Percentiles rank a stretch among this genome's conserved stretches.
These are phyloP conservation scores for Solanum raphanifolium DNA, from an alignment of 257 asterid genomes.

Conservation along the genomic window DNA sequence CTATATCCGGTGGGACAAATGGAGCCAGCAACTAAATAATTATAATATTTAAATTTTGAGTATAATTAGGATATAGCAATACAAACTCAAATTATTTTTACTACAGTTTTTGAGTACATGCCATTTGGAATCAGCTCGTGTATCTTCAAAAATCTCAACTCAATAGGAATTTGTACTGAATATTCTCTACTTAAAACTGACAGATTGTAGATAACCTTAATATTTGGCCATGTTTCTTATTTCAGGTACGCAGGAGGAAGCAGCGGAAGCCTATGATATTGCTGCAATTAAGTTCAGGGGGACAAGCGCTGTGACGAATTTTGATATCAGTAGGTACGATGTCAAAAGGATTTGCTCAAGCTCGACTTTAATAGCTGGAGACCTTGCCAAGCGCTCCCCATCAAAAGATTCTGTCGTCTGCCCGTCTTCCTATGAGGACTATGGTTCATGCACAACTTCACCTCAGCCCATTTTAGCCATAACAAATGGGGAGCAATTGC, in stretches of 20 bases:
- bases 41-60: neutral
- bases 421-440: slow-evolving; percentile 22
- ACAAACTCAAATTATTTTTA: neutral
- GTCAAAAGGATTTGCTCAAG: slow-evolving; percentile 71
- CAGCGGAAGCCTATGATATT: slow-evolving; percentile 81
- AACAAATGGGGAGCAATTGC: slow-evolving; percentile 23
- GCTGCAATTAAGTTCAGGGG: slow-evolving; percentile 85
- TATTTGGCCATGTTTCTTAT: neutral
- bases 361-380: slow-evolving; percentile 60
- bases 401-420: slow-evolving; percentile 18
- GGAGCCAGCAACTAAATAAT: neutral
- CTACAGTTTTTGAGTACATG: neutral
- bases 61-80: neutral
- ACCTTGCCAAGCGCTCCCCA: slow-evolving; percentile 64
- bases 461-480: slow-evolving; percentile 21
- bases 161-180: neutral
- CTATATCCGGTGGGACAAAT: neutral
- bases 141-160: neutral
- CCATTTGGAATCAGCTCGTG: neutral
- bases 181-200: neutral
- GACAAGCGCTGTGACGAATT: slow-evolving; percentile 74
- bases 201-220: neutral
- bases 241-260: slow-evolving; percentile 84
- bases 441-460: slow-evolving; percentile 40
- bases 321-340: slow-evolving; percentile 62